phyloP scores from a whole-genome alignment of 2,329 filamentous ascomycete species.

The Cordyceps pruinosa region DNA sequence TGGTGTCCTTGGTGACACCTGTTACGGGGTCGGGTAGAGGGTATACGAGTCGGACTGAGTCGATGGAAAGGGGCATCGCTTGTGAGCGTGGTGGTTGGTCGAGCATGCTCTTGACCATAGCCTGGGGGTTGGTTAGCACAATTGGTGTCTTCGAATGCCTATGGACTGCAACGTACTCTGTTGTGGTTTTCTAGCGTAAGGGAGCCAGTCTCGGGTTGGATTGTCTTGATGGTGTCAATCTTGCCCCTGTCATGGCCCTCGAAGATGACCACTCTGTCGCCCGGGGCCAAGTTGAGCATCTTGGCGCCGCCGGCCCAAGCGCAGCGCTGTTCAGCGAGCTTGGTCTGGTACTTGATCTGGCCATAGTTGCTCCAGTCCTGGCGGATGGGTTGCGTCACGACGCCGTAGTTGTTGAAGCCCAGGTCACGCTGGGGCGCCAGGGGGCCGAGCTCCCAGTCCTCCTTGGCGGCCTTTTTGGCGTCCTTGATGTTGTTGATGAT shows the following conservation, averaged over 20 bases:
- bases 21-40: constrained; percentile 61
- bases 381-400: constrained; percentile 34
- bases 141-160: background rate
- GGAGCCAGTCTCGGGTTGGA: constrained; percentile 49
- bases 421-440: constrained; percentile 71
- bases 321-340: constrained; percentile 36
- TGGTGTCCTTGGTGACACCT: constrained; percentile 61
- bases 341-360: constrained; percentile 22
- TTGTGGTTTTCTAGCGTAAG: constrained; percentile 57
- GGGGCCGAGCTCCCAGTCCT: constrained; percentile 74
- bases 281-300: constrained; percentile 35
- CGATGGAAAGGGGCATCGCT: constrained; percentile 52
- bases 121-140: constrained; percentile 31
- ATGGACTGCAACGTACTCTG: constrained; percentile 44
- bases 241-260: constrained; percentile 74
- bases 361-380: constrained; percentile 30
- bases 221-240: constrained; percentile 62
- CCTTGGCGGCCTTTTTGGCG: constrained; percentile 48
- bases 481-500: constrained; percentile 30
- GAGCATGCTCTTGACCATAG: constrained; percentile 38
- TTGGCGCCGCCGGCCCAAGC: constrained; percentile 49
- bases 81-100: constrained; percentile 24
- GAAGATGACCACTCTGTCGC: constrained; percentile 65
- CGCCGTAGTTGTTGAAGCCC: constrained; percentile 56
- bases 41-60: constrained; percentile 73